Base-by-base conservation (phyloP, 75 land plant species). In the Selaginella tamariscina region DNA sequence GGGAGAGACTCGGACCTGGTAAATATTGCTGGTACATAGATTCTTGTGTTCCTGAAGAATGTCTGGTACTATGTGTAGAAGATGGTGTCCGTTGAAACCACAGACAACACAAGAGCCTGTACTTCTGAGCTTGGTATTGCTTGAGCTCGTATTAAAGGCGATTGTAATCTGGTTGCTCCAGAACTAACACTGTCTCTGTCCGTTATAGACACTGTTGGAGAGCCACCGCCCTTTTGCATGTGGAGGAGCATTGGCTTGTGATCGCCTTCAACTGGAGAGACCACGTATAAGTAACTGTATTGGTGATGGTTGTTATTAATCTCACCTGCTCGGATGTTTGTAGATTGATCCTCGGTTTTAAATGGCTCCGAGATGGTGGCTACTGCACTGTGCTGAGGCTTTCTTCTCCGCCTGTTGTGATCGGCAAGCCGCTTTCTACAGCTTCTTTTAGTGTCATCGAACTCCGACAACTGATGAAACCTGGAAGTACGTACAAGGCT, bases 391-490 rank as follows among this genome's bases (percentile, higher is more conserved):
- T 39, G 49, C 49, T 39, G 49, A 5, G 49, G 49, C 49, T 39
- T 39, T 39, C 49, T 5, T 15, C 49, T 5, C 49, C 49, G 49
- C 11, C 70, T 27, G 32, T 69, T 65, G 9, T 69, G 71, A 9
- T 30, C 32, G 2, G 70, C 70, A 2, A 69, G 70, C 27, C 71
- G 44, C 23, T 65, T 29, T 2, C 30, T 28, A 28, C 70, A 65
- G 21, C 70, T 30, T 28, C 71, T 18, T 23, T 69, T 69, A 22
- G 28, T 65, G 26, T 65, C 28, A 15, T 69, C 70, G 31, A 69
- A 69, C 15, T 69, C 70, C 29, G 28, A 27, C 27, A 69, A 2
- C n/a, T n/a, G 71, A 29, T 69, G 71, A 27, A 69, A 69, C 29
- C 71, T 69, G 71, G 8, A 8, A n/a, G 49, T 5, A 39, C 49